Percentiles rank a stretch among this genome's conserved stretches.
Conservation (phyloP, 805 yeast species). For the Wickerhamiella spandovensis region DNA sequence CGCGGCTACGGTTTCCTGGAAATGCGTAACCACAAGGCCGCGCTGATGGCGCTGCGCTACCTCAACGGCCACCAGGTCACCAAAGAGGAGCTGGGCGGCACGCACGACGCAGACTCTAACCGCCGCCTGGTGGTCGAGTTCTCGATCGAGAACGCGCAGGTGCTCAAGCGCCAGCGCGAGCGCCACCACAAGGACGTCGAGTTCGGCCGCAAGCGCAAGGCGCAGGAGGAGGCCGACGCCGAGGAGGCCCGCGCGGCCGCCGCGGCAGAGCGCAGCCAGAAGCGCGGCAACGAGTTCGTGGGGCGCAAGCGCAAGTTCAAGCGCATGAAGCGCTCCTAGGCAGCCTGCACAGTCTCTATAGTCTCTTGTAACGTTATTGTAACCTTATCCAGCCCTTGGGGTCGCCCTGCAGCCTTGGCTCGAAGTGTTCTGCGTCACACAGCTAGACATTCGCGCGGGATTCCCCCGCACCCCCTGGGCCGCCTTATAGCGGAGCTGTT, state of each 20-base stretch:
- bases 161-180: slow-evolving; percentile 79
- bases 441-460: no score
- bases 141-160: slow-evolving; percentile 91
- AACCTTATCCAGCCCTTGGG: no score
- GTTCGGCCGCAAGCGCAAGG: slow-evolving; percentile 16
- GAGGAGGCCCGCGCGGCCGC: slow-evolving; percentile 7
- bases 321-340: slow-evolving; percentile 10
- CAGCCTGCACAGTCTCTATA: neutral
- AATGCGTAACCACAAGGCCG: slow-evolving; percentile 79
- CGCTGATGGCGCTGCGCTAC: slow-evolving; percentile 95
- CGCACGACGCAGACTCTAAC: slow-evolving; percentile 23
- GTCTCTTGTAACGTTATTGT: no score
- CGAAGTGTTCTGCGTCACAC: no score
- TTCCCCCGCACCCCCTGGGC: no score
- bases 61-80: slow-evolving; percentile 84
- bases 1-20: slow-evolving; percentile 96
- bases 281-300: slow-evolving; percentile 17
- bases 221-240: slow-evolving; percentile 14
- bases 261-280: slow-evolving; percentile 1
- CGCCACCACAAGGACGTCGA: slow-evolving; percentile 16
- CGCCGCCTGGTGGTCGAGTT: slow-evolving; percentile 86
- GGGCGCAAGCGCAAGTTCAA: slow-evolving; percentile 25
- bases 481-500: no score
- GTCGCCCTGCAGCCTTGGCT: no score
- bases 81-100: slow-evolving; percentile 39